phyloP scores from a whole-genome alignment of 306 rosid species.

The Casuarina cunninghamiana region DNA sequence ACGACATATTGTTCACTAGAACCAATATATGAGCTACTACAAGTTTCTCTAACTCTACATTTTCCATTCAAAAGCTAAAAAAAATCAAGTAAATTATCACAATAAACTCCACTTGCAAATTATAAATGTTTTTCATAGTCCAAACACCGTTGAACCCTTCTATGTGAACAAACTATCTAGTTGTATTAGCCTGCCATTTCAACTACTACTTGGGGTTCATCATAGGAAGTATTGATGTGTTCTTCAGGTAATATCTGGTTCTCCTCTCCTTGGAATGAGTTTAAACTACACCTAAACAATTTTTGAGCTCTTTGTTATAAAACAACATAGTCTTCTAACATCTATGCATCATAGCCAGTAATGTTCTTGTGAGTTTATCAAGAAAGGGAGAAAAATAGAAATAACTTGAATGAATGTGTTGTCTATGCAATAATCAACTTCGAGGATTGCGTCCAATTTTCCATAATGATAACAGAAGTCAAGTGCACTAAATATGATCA shows the following conservation, averaged over 20 bases:
- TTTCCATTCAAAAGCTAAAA: too few species aligned
- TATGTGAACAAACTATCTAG: slow-evolving; percentile 39
- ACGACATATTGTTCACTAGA: too few species aligned
- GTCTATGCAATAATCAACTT: slow-evolving; percentile 92
- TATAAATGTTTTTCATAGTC: too few species aligned
- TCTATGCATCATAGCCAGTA: background rate
- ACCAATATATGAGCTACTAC: too few species aligned
- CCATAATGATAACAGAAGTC: slow-evolving; percentile 96
- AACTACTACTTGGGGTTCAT: slow-evolving; percentile 46
- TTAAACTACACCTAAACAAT: slow-evolving; percentile 72
- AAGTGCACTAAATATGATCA: slow-evolving; percentile 93
- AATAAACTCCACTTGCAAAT: too few species aligned
- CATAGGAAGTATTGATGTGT: slow-evolving; percentile 94
- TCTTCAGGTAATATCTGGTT: slow-evolving; percentile 92
- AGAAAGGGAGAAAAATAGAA: background rate
- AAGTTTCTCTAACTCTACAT: too few species aligned
- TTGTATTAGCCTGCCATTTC: slow-evolving; percentile 34
- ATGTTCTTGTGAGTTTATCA: background rate
- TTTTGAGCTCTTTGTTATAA: too few species aligned
- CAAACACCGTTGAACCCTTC: slow-evolving; percentile 31
- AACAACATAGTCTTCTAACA: too few species aligned
- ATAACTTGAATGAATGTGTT: slow-evolving; percentile 92
- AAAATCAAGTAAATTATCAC: too few species aligned
- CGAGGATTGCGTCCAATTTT: slow-evolving; percentile 94
- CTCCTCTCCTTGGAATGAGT: slow-evolving; percentile 99